Percentiles rank a stretch among this genome's conserved stretches.
Evolutionary conservation across 1,139 yeast genomes (phyloP).

Genomic region (Geotrichum bryndzae): DNA sequence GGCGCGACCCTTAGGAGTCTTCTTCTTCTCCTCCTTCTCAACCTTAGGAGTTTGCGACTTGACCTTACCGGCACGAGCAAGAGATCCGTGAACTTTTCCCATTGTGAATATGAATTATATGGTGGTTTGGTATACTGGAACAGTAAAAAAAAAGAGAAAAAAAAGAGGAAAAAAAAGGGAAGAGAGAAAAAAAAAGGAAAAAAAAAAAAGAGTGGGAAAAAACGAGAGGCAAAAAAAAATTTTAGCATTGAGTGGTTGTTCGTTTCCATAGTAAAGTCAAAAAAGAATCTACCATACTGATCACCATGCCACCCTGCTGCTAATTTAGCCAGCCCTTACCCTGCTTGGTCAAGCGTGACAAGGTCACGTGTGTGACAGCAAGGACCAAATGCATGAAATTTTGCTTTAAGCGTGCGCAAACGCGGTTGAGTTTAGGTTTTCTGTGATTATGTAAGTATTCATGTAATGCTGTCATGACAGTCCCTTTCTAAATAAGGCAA

Average conservation of each 20-base stretch:
- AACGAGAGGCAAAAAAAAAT: not conserved
- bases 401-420: not conserved
- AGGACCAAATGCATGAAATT: not conserved
- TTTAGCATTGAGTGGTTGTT: not conserved
- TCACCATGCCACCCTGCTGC: not conserved
- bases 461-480: not conserved
- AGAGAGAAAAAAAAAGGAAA: not conserved
- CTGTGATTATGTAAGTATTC: not conserved
- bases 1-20: constrained; percentile 83
- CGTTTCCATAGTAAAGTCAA: not conserved
- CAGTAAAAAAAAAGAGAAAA: not conserved
- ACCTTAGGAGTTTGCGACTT: constrained; percentile 97
- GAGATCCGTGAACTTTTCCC: constrained; percentile 99
- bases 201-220: not conserved
- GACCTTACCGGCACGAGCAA: constrained; percentile 99
- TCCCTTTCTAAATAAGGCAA: not conserved
- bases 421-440: not conserved
- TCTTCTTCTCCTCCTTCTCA: constrained; percentile 83
- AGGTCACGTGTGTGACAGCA: not conserved
- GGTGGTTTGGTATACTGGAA: not conserved
- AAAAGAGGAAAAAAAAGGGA: not conserved
- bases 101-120: not conserved
- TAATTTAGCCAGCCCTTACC: not conserved
- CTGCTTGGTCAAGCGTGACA: not conserved
- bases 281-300: not conserved